phyloP scores from a whole-genome alignment of 1,284 basidiomycete species.

The Porodaedalea pini region DNA sequence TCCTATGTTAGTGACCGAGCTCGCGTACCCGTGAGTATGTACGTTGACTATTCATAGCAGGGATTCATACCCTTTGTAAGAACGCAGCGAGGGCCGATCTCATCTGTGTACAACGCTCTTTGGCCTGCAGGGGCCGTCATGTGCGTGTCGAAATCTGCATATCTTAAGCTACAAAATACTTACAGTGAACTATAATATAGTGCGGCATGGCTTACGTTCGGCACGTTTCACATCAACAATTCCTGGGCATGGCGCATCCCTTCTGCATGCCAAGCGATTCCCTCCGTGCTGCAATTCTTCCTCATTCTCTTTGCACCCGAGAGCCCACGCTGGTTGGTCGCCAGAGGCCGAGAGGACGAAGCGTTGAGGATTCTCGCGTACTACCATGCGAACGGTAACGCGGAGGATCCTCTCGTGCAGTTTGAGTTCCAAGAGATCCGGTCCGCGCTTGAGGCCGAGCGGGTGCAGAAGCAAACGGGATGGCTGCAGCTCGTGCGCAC shows the following conservation, averaged over 20 bases:
- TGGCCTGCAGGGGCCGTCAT: conserved; percentile 35
- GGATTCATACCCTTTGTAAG: background rate
- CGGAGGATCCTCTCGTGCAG: conserved; percentile 28
- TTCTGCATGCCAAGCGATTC: conserved; percentile 36
- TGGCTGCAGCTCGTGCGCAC: conserved; percentile 31
- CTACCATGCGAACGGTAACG: conserved; percentile 27
- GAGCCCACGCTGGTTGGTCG: conserved; percentile 37
- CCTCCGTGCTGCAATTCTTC: conserved; percentile 33
- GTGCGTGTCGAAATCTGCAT: background rate
- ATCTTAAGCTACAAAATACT: conserved; percentile 1
- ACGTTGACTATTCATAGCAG: background rate
- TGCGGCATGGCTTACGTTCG: conserved; percentile 33
- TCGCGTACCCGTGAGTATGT: conserved; percentile 44
- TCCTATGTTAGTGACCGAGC: conserved; percentile 51
- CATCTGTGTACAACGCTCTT: conserved; percentile 53
- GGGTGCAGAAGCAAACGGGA: conserved; percentile 18
- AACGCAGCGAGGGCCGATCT: conserved; percentile 47
- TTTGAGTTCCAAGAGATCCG: conserved; percentile 30
- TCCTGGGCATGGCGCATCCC: conserved; percentile 37
- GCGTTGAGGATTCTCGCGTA: conserved; percentile 26
- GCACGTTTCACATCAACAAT: conserved; percentile 31
- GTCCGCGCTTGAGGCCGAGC: conserved; percentile 28
- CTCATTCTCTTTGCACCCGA: conserved; percentile 35
- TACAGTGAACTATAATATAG: conserved; percentile 29
- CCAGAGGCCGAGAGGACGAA: conserved; percentile 23